These are phyloP conservation scores for Trypanosoma caninum DNA, from an alignment of 208 protist species.

Conservation along the genomic window DNA sequence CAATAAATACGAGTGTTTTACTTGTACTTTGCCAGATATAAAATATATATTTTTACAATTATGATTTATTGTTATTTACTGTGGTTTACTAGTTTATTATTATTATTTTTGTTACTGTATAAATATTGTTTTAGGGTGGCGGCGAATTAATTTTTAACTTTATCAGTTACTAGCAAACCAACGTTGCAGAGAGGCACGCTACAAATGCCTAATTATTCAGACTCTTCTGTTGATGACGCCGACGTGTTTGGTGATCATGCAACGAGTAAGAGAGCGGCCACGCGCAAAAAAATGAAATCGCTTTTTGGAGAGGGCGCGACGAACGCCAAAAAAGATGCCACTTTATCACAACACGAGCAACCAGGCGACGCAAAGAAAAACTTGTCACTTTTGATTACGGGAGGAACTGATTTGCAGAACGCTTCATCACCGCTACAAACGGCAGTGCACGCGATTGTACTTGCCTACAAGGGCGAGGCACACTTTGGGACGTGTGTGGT, in stretches of 20 bases:
- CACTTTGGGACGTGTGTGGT: constrained; percentile 42
- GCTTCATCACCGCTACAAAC: constrained; percentile 32
- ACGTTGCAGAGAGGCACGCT: too few relatives aligned
- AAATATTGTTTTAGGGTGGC: too few relatives aligned
- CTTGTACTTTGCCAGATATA: too few relatives aligned
- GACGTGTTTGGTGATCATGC: not conserved
- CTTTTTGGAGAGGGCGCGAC: constrained; percentile 28
- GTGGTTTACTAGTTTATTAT: too few relatives aligned
- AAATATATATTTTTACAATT: too few relatives aligned
- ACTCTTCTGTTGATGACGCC: constrained; percentile 17
- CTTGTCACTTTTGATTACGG: constrained; percentile 7
- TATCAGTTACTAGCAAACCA: too few relatives aligned
- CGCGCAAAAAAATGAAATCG: constrained; percentile 18
- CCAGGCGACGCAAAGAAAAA: not conserved
- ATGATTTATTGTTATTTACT: too few relatives aligned
- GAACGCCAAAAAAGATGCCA: constrained; percentile 25
- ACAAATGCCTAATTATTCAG: constrained; percentile 6
- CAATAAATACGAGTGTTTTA: too few relatives aligned
- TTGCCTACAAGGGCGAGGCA: constrained; percentile 45
- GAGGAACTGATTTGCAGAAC: not conserved
- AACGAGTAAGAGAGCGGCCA: not conserved
- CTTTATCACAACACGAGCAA: constrained; percentile 19
- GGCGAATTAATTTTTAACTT: too few relatives aligned
- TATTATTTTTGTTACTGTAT: too few relatives aligned
- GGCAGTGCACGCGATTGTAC: constrained; percentile 37